Base-by-base conservation (phyloP, 2,329 filamentous ascomycete genomes). In the Taxawa tesnikishii region DNA sequence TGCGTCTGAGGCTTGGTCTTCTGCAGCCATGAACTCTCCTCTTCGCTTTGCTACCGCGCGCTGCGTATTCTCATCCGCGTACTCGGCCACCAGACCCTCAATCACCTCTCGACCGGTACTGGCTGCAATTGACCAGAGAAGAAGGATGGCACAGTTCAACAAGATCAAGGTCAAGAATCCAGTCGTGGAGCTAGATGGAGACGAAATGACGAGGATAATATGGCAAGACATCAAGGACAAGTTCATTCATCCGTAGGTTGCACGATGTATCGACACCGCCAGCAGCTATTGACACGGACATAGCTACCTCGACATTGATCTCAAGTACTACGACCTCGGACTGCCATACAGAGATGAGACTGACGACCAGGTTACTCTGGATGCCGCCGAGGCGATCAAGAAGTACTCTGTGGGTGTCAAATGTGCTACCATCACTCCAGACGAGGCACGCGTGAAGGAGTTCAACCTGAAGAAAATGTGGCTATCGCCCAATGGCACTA, bases 131-230 rank as follows among this genome's bases (percentile, higher is more conserved):
- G 38, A 47, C 26, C 51, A 55, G 32, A 48, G 53, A 31, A 46
- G 53, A 44, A 55, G 36, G 41, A 55, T 56, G 53, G 52, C 53
- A 26, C 48, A 48, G 19, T 45, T 69, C 48, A 67, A 73, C 54
- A 98, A 96, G 79, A 96, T 96, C 73, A 90, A 93, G 75, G 90
- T 98, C 69, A 87, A 93, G 77, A 96, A 94, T 65, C 90, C 90
- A 45, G 79, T 98, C 58, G 90, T 98, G 60, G 90, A 96, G 69
- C 75, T 96, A 51, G 88, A 96, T 59, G 88, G 88, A 53, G 74
- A 79, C 60, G 75, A 79, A 78, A 96, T 96, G 90, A 98, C 90
- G 50, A 74, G 90, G 52, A 87, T 98, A 59, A 98, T 98, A 69
- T 98, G 90, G 90, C 70, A 94, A 68, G 78, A 83, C 61, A 98